Base-by-base conservation (phyloP, 2,329 filamentous ascomycete genomes). In the Colletotrichum scovillei region DNA sequence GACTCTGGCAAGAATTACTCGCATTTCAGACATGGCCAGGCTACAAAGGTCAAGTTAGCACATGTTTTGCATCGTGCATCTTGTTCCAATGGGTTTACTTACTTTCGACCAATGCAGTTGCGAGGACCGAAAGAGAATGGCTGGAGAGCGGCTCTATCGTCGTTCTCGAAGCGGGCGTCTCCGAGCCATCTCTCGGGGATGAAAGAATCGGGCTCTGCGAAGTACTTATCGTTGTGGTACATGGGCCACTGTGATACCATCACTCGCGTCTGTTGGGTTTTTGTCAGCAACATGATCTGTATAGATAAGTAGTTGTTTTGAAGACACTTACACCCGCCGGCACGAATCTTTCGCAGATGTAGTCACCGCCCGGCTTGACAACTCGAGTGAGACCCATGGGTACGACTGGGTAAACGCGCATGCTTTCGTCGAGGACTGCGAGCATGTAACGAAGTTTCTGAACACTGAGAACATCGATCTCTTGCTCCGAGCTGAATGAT, bases 61-160 rank as follows among this genome's bases (percentile, higher is more conserved):
- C 4, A 16, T 2, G 19, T 11, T 6, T 42, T 0, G 12, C 12
- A 5, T 9, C 2, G 11, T 9, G 9, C n/a, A 22, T 5, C 2
- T 9, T 22, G 0, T 57, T 14, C 8, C 19, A 46, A 2, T 58
- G 22, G 2, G 1, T 11, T 16, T 0, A 70, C 80, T 77, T 78
- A 86, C 85, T 88, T 88, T 66, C 81, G 80, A 0, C 87, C 88
- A 26, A 89, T 81, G 70, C 87, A 89, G 56, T 88, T 87, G 0
- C 87, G 79, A 7, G 87, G 84, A 0, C 88, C 87, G 2, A 86
- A 58, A 4, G 83, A 83, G 72, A 89, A 88, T 0, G 87, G 85
- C 76, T 88, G 84, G 59, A 86, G 80, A 1, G 81, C 83, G 0
- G 84, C 83, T 46, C 58, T 75, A 2, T 75, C 67, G 53, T 82